Percentiles rank a stretch among this genome's conserved stretches.
Evolutionary conservation across 768 basidiomycete genomes (phyloP).

Genomic region (Cyathus striatus): DNA sequence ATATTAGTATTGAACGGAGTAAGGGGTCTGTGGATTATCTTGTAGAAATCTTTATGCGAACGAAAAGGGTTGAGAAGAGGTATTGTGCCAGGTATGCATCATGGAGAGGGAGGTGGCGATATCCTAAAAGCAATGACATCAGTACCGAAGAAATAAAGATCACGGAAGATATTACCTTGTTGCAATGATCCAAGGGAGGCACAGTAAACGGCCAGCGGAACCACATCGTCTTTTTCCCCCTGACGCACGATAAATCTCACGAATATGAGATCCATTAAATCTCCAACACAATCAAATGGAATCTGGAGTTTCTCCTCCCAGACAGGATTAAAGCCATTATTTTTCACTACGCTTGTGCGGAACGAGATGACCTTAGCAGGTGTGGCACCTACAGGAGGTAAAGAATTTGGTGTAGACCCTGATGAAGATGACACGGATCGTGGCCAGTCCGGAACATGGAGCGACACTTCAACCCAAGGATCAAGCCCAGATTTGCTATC

Average conservation of each 20-base stretch:
- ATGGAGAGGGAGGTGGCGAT: constrained; percentile 89
- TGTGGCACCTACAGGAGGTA: constrained; percentile 7
- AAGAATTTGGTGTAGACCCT: constrained; percentile 1
- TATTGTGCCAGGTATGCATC: constrained; percentile 86
- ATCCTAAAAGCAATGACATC: constrained; percentile 45
- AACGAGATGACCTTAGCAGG: constrained; percentile 38
- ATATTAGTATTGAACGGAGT: no score
- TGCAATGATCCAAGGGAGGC: constrained; percentile 70
- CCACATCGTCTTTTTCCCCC: constrained; percentile 48
- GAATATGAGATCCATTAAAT: constrained; percentile 83
- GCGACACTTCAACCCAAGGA: constrained; percentile 68
- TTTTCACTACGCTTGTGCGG: constrained; percentile 68
- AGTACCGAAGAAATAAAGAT: constrained; percentile 7
- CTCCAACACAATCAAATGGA: constrained; percentile 73
- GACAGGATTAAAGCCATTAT: constrained; percentile 91
- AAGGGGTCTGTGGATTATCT: no score
- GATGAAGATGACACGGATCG: neutral
- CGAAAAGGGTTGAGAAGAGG: constrained; percentile 91
- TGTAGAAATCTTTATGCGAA: constrained; percentile 61
- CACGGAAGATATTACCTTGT: constrained; percentile 43
- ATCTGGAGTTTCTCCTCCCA: constrained; percentile 75
- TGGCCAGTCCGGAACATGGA: constrained; percentile 79
- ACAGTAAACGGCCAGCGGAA: constrained; percentile 74
- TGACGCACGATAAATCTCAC: constrained; percentile 75
- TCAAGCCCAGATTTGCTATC: constrained; percentile 50